Evolutionary conservation across 225 moss, liverwort and hornwort species (phyloP), one percentile per base, ranked within the genome.

Genomic region (Physcomitrellopsis africana): DNA sequence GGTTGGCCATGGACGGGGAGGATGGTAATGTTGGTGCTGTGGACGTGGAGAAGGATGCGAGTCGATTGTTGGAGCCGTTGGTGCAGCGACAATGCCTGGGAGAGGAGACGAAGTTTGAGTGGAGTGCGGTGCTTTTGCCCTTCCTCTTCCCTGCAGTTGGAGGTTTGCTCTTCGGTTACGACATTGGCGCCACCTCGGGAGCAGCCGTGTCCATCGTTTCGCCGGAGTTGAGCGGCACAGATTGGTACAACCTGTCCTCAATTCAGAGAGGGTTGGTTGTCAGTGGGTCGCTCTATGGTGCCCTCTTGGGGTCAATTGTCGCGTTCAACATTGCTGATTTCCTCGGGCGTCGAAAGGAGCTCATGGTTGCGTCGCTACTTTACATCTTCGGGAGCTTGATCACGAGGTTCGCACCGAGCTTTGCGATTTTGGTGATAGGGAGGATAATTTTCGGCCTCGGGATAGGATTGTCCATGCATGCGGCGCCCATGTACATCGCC

Each of bases 391-490:
- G 97, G 18, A 74, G 82, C 22, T 19, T 82, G 12, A 16, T 83
- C 67, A 90, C 91, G 15, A 69, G 86, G 20, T 43, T 86, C 22
- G 93, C 94, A 11, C 84, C 92, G 15, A 90, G 27, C 13, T 61
- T 94, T 0, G 20, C 27, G 19, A 15, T 90, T 9, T 77, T 97
- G 23, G 78, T 97, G n/a, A 16, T 77, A 0, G 97, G 97, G 6
- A 81, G 97, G 45, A 10, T 94, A 32, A 26, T 90, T 11, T 94
- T 76, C 52, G 97, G 97, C 14, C 80, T 88, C 1, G 87, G 89
- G 17, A 97, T 97, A 26, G 97, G 97, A 8, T 82, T 97, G 53
- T 85, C 93, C 0, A 97, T 97, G 97, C 97, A 97, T 75, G 94
- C 91, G 0, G 97, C 97, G 58, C 97, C 94, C 5, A 79, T 91